phyloP scores from a whole-genome alignment of 1,139 yeast species.

The Arxiozyma telluris region DNA sequence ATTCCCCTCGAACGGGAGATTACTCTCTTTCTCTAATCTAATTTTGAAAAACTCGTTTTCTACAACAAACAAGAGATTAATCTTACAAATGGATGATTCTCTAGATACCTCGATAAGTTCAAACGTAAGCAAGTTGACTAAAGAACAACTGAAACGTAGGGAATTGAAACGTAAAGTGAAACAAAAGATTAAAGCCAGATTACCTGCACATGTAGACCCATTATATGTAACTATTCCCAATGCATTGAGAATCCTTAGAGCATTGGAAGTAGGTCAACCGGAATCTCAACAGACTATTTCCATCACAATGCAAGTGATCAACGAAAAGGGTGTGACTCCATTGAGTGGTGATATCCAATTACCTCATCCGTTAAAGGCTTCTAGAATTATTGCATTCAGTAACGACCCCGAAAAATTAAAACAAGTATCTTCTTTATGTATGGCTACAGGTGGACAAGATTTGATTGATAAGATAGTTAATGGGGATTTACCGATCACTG shows the following conservation, averaged over 20 bases:
- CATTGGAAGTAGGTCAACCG: slow-evolving; percentile 84
- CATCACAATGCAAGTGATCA: slow-evolving; percentile 56
- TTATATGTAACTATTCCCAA: slow-evolving; percentile 61
- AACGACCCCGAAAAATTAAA: slow-evolving; percentile 43
- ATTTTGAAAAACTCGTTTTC: neutral
- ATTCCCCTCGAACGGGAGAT: neutral
- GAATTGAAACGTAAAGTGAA: slow-evolving; percentile 25
- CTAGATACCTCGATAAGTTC: slow-evolving; percentile 4
- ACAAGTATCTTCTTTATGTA: slow-evolving; percentile 42
- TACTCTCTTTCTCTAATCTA: neutral
- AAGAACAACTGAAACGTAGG: slow-evolving; percentile 26
- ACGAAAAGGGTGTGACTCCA: slow-evolving; percentile 73
- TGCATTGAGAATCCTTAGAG: slow-evolving; percentile 74
- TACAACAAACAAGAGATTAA: slow-evolving; percentile 4
- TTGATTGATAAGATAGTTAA: slow-evolving; percentile 53
- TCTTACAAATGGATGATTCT: slow-evolving; percentile 9
- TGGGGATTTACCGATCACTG: slow-evolving; percentile 43
- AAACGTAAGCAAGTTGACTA: slow-evolving; percentile 16
- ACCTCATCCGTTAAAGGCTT: slow-evolving; percentile 65
- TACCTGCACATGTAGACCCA: slow-evolving; percentile 45
- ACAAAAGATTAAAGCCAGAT: slow-evolving; percentile 23
- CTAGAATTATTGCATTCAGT: slow-evolving; percentile 62
- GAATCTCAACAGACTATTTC: slow-evolving; percentile 58
- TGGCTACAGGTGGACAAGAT: slow-evolving; percentile 61
- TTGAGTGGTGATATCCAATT: slow-evolving; percentile 64